Percentiles rank a stretch among this genome's conserved stretches.
These are phyloP conservation scores for Acorus calamus DNA, from an alignment of 106 monocot species.

Conservation along the genomic window DNA sequence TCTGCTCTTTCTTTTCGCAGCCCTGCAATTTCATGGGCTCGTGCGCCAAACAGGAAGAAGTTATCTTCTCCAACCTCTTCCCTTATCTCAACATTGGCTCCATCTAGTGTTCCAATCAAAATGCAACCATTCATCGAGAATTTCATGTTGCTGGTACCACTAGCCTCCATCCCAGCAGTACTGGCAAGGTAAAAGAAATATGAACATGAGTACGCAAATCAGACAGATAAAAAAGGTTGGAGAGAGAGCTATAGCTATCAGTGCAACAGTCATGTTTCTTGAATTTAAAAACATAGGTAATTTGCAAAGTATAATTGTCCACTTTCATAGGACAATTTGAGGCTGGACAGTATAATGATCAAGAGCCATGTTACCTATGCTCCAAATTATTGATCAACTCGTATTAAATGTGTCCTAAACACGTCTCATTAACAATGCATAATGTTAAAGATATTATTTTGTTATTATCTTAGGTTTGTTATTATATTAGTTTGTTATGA, in stretches of 20 bases:
- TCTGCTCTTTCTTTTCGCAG: constrained; percentile 85
- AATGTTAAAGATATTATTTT: too few relatives aligned
- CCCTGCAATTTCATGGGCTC: constrained; percentile 76
- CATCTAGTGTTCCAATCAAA: constrained; percentile 96
- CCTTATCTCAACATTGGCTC: constrained; percentile 97
- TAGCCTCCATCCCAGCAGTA: constrained; percentile 99
- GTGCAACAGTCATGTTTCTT: background rate
- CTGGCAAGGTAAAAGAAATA: constrained; percentile 14
- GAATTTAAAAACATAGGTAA: background rate
- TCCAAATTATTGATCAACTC: too few relatives aligned
- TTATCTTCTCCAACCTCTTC: constrained; percentile 94
- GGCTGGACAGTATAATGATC: too few relatives aligned
- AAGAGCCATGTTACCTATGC: too few relatives aligned
- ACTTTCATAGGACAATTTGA: too few relatives aligned
- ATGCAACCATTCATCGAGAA: constrained; percentile 98
- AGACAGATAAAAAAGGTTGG: background rate
- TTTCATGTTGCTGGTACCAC: constrained; percentile 99
- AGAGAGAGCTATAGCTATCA: background rate
- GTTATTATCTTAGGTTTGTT: too few relatives aligned
- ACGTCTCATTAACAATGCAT: too few relatives aligned
- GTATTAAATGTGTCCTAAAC: too few relatives aligned
- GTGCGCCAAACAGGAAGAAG: constrained; percentile 94
- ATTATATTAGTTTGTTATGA: too few relatives aligned
- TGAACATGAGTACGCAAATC: too few relatives aligned
- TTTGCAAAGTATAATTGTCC: too few relatives aligned